A percentile compares a stretch with the other conserved stretches of the same genome.
These are phyloP conservation scores for Cladosporium sp. DNA, from an alignment of 2,329 filamentous ascomycete genomes.

Conservation along the genomic window DNA sequence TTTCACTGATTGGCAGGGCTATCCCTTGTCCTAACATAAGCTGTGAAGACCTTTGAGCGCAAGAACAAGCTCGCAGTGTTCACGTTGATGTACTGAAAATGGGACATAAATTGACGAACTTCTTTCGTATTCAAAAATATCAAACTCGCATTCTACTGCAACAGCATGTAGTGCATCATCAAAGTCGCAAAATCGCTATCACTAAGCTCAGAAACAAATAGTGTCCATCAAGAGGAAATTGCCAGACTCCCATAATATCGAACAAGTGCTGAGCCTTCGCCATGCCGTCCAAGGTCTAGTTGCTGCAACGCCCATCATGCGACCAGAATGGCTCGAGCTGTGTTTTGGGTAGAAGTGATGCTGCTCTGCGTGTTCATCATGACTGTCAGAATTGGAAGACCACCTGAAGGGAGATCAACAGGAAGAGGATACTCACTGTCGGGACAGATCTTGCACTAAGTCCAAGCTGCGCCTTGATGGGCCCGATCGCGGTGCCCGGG, in stretches of 20 bases:
- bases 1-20: too few species aligned
- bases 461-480: conserved; percentile 15
- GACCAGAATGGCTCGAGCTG: too few species aligned
- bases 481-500: conserved; percentile 6
- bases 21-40: too few species aligned
- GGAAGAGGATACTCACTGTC: too few species aligned
- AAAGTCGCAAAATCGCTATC: neutral
- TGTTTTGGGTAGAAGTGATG: too few species aligned
- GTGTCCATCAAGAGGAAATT: too few species aligned
- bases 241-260: neutral
- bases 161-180: neutral
- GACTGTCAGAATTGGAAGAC: too few species aligned
- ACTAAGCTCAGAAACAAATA: neutral
- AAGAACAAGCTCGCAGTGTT: too few species aligned
- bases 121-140: neutral
- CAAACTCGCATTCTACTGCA: neutral
- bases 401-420: too few species aligned
- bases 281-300: neutral
- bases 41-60: too few species aligned
- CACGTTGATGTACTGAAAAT: too few species aligned
- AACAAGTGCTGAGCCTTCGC: neutral
- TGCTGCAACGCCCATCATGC: neutral
- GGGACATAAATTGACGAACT: neutral
- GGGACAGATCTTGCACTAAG: neutral
- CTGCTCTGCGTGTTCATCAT: too few species aligned